Base-by-base conservation (phyloP, 2,329 filamentous ascomycete species). In the Furcasterigmium sp. region DNA sequence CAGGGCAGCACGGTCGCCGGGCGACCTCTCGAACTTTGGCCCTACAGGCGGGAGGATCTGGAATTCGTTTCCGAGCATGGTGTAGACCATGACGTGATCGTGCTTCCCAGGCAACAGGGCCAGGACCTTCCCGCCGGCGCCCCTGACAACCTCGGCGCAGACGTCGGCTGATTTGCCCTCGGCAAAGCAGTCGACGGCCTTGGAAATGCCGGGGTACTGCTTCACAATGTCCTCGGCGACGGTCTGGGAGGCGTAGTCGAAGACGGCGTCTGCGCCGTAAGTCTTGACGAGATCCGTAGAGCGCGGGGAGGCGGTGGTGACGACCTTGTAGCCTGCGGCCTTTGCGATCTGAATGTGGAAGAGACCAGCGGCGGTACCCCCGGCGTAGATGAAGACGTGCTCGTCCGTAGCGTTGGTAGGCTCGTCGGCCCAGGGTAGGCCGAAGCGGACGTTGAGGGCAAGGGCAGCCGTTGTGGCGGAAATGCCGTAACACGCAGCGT, bases 301-400 rank as follows among this genome's bases (percentile, higher is more conserved):
- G 43, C 45, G 49, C 14, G 63, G 60, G 41, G 60, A 61, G 9
- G 55, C 39, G 8, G 59, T 63, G 21, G 61, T 44, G 37, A 60
- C 44, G 15, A 64, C 56, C 5, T 42, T 50, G 4, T 58, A 52
- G 4, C 63, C 64, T 3, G 64, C 66, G n/a, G 55, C 48, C 49
- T 61, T 63, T 25, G 61, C 62, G 49, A 52, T 62, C 44, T 66
- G 62, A 44, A 67, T 62, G 7, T 56, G 62, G 51, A 72, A 73
- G 51, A 75, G 73, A 63, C 68, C 69, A n/a, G 74, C 76, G 18
- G 73, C 74, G 26, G 69, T 77, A 55, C 72, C 72, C n/a, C 62
- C 64, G 37, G 64, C 68, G 39, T 69, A 68, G 46, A 65, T 63
- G 35, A 69, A 56, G 43, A 73, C 53, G 28, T 56, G 41, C n/a